A percentile compares a stretch with the other conserved stretches of the same genome.
These are phyloP conservation scores for Aspergillus clavatus DNA, from an alignment of 2,329 filamentous ascomycete species.

Conservation along the genomic window DNA sequence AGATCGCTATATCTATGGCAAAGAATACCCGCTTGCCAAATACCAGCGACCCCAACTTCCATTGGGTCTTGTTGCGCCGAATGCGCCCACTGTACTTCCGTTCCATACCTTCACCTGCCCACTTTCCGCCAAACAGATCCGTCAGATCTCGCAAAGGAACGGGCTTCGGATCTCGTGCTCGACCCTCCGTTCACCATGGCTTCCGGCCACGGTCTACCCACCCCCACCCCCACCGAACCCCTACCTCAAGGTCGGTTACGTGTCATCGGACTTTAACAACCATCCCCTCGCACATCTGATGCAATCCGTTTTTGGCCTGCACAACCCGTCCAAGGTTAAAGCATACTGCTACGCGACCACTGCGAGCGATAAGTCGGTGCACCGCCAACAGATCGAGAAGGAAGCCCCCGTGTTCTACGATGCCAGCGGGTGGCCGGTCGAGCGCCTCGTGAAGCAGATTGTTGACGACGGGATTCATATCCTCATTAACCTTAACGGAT, in stretches of 20 bases:
- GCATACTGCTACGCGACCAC: conserved; percentile 97
- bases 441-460: conserved; percentile 80
- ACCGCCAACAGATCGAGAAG: conserved; percentile 86
- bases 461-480: conserved; percentile 86
- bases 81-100: conserved; percentile 87
- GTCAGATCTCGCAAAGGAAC: conserved; percentile 91
- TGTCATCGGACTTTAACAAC: conserved; percentile 98
- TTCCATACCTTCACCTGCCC: conserved; percentile 98
- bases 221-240: conserved; percentile 79
- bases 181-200: conserved; percentile 80
- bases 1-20: conserved; percentile 65
- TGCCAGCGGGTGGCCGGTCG: conserved; percentile 78
- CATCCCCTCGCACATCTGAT: conserved; percentile 94
- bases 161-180: conserved; percentile 88
- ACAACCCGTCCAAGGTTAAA: conserved; percentile 66
- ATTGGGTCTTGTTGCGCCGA: conserved; percentile 66
- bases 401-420: conserved; percentile 91
- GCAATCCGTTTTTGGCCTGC: conserved; percentile 96
- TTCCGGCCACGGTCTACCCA: conserved; percentile 73
- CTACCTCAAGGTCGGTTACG: conserved; percentile 85
- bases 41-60: conserved; percentile 75
- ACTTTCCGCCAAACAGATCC: conserved; percentile 82
- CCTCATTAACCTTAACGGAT: conserved; percentile 94
- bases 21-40: conserved; percentile 51
- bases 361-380: conserved; percentile 77